Base-by-base conservation (phyloP, 2,329 filamentous ascomycete genomes). In the Cytospora mali region DNA sequence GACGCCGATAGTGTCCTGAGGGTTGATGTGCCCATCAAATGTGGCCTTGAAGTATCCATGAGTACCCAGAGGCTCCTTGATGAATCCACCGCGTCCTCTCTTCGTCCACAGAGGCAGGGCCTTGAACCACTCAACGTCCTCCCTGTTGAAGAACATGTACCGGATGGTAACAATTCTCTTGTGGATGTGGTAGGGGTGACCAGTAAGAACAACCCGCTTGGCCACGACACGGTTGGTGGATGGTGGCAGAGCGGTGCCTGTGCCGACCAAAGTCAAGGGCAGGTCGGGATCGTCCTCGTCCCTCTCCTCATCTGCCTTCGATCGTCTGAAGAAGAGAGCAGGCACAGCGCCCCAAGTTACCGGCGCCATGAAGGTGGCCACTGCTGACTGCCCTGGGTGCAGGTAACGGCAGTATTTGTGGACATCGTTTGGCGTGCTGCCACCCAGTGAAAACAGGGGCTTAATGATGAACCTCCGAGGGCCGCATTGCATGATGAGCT, bases 11-110 rank as follows among this genome's bases (percentile, higher is more conserved):
- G 93, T 88, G 77, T 99, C 95, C 78, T 97, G 91, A 1, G 95
- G 93, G 76, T 97, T 98, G 75, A 99, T 94, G 74, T 90, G 91
- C 14, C 89, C 92, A 75, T 99, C 96, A 79, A 99, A 99, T 2
- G 90, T 97, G 14, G 95, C 95, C 83, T 99, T 99, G 85, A 98
- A 98, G 80, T 99, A 99, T n/a, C 95, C 95, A 76, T 99, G 95
- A 39, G 95, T 99, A 70, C 95, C 95, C 55, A 99, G 79, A 62
- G 89, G 85, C 80, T 99, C 95, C 81, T 97, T 97, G 80, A 99
- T 87, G 75, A 88, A 97, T 10, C 95, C 95, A 68, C 87, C 91
- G 66, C 95, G 83, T 7, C 95, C 95, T 31, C 94, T 81, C 79
- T 87, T 91, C 6, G 95, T 99, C 93, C 94, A 99, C 67, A 99